A percentile compares a stretch with the other conserved stretches of the same genome.
Conservation (phyloP, 1,139 yeast genomes). For the Geotrichum europaeum region DNA sequence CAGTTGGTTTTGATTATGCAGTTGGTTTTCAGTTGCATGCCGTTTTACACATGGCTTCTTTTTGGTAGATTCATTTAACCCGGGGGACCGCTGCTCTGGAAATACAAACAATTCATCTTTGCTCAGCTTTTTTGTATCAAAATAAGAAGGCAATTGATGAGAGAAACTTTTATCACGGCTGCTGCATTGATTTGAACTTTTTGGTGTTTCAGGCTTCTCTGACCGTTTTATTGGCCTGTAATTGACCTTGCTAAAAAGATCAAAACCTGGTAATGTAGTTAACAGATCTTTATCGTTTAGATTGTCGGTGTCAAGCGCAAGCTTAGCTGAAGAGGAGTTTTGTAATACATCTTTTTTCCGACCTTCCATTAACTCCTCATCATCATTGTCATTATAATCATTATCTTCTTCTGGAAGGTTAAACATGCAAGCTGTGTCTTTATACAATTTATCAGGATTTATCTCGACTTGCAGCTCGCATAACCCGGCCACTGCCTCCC, state of each 20-base stretch:
- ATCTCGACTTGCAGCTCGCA: conserved; percentile 56
- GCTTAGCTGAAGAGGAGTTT: background rate
- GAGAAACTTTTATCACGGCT: background rate
- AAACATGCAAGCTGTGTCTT: conserved; percentile 20
- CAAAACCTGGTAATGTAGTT: background rate
- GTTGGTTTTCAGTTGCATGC: background rate
- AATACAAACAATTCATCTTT: background rate
- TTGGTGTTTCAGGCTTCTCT: background rate
- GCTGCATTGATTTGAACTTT: background rate
- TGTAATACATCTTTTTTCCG: background rate
- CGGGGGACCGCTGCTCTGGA: background rate
- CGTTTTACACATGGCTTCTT: background rate
- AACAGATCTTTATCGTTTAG: background rate
- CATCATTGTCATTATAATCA: background rate
- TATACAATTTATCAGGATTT: conserved; percentile 55
- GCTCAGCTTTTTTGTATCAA: background rate
- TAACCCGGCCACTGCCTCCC: conserved; percentile 79
- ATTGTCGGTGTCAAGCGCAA: background rate
- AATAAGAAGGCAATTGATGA: background rate
- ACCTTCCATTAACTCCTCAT: background rate
- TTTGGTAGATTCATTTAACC: background rate
- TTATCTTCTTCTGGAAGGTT: background rate
- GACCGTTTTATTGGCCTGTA: background rate
- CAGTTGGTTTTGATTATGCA: background rate
- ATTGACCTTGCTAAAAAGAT: background rate